Conservation (phyloP, 2,329 filamentous ascomycete species). For the Monosporascus sp. region DNA sequence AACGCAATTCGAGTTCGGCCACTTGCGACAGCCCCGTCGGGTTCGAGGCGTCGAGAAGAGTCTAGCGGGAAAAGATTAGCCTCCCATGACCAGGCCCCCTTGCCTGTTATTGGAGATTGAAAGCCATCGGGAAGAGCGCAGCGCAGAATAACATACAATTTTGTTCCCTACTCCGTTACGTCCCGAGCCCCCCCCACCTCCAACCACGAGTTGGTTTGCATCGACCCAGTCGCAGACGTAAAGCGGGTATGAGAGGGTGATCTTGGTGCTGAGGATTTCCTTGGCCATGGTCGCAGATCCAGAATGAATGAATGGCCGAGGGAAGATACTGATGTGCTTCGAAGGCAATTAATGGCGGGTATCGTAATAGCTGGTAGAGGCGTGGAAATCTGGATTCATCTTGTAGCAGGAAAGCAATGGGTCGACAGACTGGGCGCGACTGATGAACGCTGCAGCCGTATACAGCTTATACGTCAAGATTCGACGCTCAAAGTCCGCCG, state of each 20-base stretch:
- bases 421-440: no score
- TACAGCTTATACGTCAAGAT: no score
- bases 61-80: conserved; percentile 37
- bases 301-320: not conserved
- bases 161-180: conserved; percentile 81
- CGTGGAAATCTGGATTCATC: not conserved
- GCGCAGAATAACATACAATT: conserved; percentile 52
- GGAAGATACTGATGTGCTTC: not conserved
- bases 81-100: not conserved
- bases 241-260: conserved; percentile 73
- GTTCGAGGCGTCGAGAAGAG: conserved; percentile 64
- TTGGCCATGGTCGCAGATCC: conserved; percentile 20
- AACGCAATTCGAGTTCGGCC: conserved; percentile 71
- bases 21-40: conserved; percentile 58
- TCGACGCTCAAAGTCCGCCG: no score
- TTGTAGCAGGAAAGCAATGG: not conserved
- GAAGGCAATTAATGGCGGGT: not conserved
- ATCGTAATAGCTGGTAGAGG: not conserved
- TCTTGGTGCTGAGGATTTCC: conserved; percentile 47
- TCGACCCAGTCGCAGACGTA: conserved; percentile 80
- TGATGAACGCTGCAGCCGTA: no score
- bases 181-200: conserved; percentile 80
- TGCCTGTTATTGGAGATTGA: no score
- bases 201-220: conserved; percentile 70
- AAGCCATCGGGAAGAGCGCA: no score